phyloP scores from a whole-genome alignment of 1,284 basidiomycete genomes.

The Tilletia indica region DNA sequence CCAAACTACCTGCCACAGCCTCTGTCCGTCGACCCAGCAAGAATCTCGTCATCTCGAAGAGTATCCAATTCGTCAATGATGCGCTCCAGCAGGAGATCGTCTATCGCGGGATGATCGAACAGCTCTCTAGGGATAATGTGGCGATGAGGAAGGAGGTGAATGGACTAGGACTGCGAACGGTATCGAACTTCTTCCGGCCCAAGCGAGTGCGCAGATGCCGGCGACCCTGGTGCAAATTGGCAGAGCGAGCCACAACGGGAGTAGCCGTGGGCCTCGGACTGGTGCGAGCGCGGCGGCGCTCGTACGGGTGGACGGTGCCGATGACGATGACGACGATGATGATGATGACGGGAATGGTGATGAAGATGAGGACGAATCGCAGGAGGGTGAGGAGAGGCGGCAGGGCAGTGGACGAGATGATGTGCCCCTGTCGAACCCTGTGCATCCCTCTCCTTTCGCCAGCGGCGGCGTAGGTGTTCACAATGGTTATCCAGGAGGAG shows the following conservation, averaged over 20 bases:
- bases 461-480: neutral
- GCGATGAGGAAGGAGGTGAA: slow-evolving; percentile 42
- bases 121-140: slow-evolving; percentile 35
- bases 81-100: slow-evolving; percentile 39
- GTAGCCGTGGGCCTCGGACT: slow-evolving; percentile 7
- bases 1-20: slow-evolving; percentile 40
- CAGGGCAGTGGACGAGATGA: neutral
- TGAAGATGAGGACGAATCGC: neutral
- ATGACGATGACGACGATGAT: slow-evolving; percentile 2
- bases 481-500: too few relatives aligned
- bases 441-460: neutral
- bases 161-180: slow-evolving; percentile 23
- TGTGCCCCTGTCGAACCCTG: neutral
- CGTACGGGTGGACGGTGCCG: neutral
- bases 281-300: neutral
- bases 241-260: slow-evolving; percentile 31
- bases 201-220: slow-evolving; percentile 31
- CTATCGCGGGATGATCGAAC: slow-evolving; percentile 41
- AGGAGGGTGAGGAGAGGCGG: neutral
- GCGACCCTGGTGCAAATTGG: slow-evolving; percentile 33
- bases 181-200: slow-evolving; percentile 21
- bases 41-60: slow-evolving; percentile 49
- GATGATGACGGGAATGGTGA: neutral
- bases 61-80: slow-evolving; percentile 44
- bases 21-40: slow-evolving; percentile 46